These are phyloP conservation scores for Pyricularia sp. DNA, from an alignment of 2,329 filamentous ascomycete genomes.

Conservation along the genomic window DNA sequence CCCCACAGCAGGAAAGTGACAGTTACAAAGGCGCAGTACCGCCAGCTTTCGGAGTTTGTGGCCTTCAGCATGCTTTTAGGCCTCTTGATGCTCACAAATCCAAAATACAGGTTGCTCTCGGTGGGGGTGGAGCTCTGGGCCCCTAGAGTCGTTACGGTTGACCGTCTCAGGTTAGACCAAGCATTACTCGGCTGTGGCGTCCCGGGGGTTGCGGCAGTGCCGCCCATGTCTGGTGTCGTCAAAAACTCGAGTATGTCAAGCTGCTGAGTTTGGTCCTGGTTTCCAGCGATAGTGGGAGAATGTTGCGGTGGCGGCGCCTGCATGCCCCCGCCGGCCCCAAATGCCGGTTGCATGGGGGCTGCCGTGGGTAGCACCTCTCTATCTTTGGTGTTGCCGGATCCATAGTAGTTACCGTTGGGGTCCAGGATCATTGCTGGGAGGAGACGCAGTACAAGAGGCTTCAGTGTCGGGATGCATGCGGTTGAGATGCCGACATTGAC, in stretches of 20 bases:
- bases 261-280: background rate
- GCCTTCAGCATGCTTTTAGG: constrained; percentile 64
- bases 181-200: constrained; percentile 1
- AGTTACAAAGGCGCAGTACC: constrained; percentile 66
- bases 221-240: constrained; percentile 28
- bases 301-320: background rate
- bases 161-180: constrained; percentile 3
- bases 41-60: constrained; percentile 54
- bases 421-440: constrained; percentile 48
- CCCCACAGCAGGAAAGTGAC: constrained; percentile 80
- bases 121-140: constrained; percentile 15
- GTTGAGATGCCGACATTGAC: constrained; percentile 86
- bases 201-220: background rate
- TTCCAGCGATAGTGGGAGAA: background rate
- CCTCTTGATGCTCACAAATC: constrained; percentile 62
- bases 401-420: constrained; percentile 31
- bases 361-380: constrained; percentile 11
- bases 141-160: constrained; percentile 3
- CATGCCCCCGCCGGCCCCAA: constrained; percentile 1
- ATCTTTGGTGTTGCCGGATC: constrained; percentile 16
- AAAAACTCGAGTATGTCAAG: constrained; percentile 28
- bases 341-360: background rate
- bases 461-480: constrained; percentile 85
- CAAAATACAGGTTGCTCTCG: constrained; percentile 55
- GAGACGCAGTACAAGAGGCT: constrained; percentile 66